Percentiles rank a stretch among this genome's conserved stretches.
Conservation (phyloP, 148 eudicot species). For the Vaccinium darrowii region DNA sequence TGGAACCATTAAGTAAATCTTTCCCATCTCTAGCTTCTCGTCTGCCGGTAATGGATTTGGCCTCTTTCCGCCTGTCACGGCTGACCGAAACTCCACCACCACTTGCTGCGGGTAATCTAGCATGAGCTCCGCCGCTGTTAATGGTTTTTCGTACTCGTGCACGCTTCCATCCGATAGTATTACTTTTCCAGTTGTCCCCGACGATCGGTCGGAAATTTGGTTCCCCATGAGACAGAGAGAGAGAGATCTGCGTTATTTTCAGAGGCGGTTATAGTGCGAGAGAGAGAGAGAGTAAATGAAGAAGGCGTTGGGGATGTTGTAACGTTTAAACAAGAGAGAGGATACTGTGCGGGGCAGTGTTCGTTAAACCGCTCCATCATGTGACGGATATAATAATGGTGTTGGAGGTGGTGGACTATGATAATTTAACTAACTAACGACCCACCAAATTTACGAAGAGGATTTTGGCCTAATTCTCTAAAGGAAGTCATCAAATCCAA, state of each 20-base stretch:
- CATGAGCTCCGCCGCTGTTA: constrained; percentile 84
- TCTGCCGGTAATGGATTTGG: constrained; percentile 70
- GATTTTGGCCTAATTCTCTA: background rate
- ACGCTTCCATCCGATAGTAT: constrained; percentile 57
- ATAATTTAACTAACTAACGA: constrained; percentile 22
- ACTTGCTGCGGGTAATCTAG: constrained; percentile 74
- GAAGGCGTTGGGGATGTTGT: background rate
- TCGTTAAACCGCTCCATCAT: constrained; percentile 69
- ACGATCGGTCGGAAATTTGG: constrained; percentile 25
- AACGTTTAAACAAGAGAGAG: constrained; percentile 16
- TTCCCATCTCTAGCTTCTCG: constrained; percentile 45
- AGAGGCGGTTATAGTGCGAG: background rate
- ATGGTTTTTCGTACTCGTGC: constrained; percentile 38
- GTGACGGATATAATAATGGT: constrained; percentile 39
- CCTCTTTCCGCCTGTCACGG: constrained; percentile 8
- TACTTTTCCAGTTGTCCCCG: constrained; percentile 49
- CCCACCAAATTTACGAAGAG: background rate
- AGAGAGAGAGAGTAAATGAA: background rate
- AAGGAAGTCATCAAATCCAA: background rate
- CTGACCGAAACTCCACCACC: constrained; percentile 53
- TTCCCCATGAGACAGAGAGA: constrained; percentile 51
- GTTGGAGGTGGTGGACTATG: constrained; percentile 53
- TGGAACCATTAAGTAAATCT: constrained; percentile 68
- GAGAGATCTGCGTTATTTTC: background rate
- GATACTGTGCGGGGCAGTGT: constrained; percentile 6